phyloP scores from a whole-genome alignment of 2,329 filamentous ascomycete genomes.

The Xenoacremonium recifei region DNA sequence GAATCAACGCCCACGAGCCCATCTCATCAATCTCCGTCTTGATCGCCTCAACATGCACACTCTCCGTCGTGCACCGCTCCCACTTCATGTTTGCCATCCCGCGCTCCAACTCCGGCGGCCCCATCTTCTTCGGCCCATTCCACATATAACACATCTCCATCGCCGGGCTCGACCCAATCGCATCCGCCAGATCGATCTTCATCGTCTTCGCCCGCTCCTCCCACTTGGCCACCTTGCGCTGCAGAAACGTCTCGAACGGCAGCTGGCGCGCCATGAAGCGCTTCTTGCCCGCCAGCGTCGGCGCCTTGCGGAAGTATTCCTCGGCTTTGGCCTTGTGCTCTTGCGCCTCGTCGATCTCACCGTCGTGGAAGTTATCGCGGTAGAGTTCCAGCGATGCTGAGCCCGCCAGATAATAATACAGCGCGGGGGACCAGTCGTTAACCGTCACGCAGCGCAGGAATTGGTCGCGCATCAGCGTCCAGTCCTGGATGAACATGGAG shows the following conservation, averaged over 20 bases:
- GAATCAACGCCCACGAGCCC: constrained; percentile 65
- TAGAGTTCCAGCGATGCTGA: constrained; percentile 79
- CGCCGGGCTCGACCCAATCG: constrained; percentile 74
- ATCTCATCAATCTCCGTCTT: constrained; percentile 56
- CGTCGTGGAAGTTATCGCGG: constrained; percentile 51
- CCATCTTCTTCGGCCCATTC: constrained; percentile 86
- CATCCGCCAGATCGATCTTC: constrained; percentile 71
- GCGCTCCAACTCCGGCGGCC: constrained; percentile 58
- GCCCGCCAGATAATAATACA: constrained; percentile 89
- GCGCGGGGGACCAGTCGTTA: constrained; percentile 85
- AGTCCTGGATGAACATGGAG: constrained; percentile 76
- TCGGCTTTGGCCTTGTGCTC: constrained; percentile 63
- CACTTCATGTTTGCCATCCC: constrained; percentile 65
- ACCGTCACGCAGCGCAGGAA: constrained; percentile 75
- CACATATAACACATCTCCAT: constrained; percentile 94
- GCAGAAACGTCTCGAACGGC: constrained; percentile 84
- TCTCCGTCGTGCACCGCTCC: constrained; percentile 55
- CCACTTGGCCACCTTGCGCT: constrained; percentile 86
- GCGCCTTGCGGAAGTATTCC: constrained; percentile 69
- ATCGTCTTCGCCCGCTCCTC: constrained; percentile 70
- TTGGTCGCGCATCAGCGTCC: constrained; percentile 67
- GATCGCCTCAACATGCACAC: constrained; percentile 42
- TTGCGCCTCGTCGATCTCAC: constrained; percentile 44
- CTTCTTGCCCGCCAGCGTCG: constrained; percentile 77
- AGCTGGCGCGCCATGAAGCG: constrained; percentile 85